Conservation (phyloP, 2,329 filamentous ascomycete genomes). For the Lasiodiplodia gonubiensis region DNA sequence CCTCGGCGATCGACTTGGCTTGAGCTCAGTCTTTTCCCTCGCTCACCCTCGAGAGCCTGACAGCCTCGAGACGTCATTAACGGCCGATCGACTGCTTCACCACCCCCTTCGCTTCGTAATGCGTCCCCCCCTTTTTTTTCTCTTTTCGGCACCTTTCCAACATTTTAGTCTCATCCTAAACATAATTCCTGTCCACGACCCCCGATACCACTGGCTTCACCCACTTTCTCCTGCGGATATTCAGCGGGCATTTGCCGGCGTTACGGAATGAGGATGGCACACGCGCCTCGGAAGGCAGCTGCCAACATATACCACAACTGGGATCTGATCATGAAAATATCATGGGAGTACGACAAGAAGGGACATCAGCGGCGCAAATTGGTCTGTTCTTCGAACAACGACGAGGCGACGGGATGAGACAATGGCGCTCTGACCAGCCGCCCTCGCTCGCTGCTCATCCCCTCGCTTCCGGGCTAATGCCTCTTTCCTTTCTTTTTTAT, state of each 20-base stretch:
- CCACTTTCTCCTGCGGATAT: conserved; percentile 27
- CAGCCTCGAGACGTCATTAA: neutral
- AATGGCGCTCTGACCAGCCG: conserved; percentile 15
- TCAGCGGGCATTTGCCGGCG: conserved; percentile 28
- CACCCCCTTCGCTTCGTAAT: conserved; percentile 12
- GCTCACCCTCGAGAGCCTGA: neutral
- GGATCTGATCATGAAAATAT: conserved; percentile 27
- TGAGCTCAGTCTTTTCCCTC: conserved; percentile 9
- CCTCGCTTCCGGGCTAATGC: conserved; percentile 21
- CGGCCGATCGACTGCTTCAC: conserved; percentile 3
- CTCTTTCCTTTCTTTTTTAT: conserved; percentile 8
- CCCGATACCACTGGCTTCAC: conserved; percentile 22
- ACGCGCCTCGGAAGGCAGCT: conserved; percentile 13
- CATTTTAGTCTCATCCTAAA: conserved; percentile 10
- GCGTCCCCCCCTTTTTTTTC: conserved; percentile 13
- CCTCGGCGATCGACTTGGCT: conserved; percentile 7
- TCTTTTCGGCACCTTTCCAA: conserved; percentile 17
- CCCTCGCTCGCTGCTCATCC: conserved; percentile 21
- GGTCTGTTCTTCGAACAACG: conserved; percentile 19
- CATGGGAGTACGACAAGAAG: conserved; percentile 27
- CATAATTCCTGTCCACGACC: conserved; percentile 24
- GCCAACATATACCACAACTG: conserved; percentile 27
- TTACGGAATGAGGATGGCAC: conserved; percentile 28
- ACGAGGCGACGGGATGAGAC: conserved; percentile 11
- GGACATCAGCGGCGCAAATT: conserved; percentile 24